Conservation (phyloP, 306 rosid species). For the Vachellia collinsii region DNA sequence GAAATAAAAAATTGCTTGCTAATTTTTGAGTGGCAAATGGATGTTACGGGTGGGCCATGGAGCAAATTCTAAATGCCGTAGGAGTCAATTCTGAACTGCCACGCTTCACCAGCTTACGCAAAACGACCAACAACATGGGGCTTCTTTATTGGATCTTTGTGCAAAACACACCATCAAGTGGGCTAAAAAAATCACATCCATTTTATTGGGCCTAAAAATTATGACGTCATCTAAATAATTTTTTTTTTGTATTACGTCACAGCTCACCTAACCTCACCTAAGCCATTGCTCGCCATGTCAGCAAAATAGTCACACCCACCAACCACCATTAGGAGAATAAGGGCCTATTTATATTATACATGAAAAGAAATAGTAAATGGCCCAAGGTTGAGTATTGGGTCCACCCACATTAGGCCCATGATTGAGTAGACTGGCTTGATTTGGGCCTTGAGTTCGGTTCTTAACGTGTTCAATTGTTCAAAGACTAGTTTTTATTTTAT, state of each 20-base stretch:
- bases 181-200: not conserved
- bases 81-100: slow-evolving; percentile 4
- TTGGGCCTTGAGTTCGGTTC: not conserved
- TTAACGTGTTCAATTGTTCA: not conserved
- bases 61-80: not conserved
- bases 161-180: not conserved
- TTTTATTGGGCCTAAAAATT: too few relatives aligned
- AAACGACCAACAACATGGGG: not conserved
- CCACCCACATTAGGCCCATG: not conserved
- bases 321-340: not conserved
- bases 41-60: not conserved
- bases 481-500: not conserved
- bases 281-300: not conserved
- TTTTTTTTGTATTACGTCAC: not conserved
- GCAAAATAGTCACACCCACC: not conserved
- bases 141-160: not conserved
- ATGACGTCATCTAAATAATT: not conserved
- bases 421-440: not conserved
- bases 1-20: not conserved
- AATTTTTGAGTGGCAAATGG: not conserved
- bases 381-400: not conserved
- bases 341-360: not conserved
- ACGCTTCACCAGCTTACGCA: not conserved
- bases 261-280: not conserved
- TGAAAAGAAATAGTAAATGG: too few relatives aligned